phyloP scores from a whole-genome alignment of 2,329 filamentous ascomycete genomes.

The Trichoderma asperellum region DNA sequence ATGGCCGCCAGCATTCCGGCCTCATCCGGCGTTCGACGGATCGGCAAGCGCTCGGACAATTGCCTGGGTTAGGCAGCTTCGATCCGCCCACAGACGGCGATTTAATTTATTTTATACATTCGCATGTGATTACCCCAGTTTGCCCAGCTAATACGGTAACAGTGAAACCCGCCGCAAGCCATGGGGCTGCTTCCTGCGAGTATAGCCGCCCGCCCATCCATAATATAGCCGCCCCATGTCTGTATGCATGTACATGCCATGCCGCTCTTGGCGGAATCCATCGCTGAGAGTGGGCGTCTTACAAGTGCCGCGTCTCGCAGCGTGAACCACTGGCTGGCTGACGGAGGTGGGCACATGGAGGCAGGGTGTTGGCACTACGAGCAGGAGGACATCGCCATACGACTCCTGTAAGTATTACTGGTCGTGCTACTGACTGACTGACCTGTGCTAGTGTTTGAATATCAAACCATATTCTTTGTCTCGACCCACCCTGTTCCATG shows the following conservation, averaged over 20 bases:
- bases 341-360: not conserved
- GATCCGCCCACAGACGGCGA: too few relatives aligned
- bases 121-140: not conserved
- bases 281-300: not conserved
- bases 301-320: not conserved
- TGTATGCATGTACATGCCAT: not conserved
- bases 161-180: not conserved
- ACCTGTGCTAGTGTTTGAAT: not conserved
- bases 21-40: not conserved
- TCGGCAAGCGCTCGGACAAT: not conserved
- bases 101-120: not conserved
- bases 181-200: not conserved
- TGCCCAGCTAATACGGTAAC: not conserved
- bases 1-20: not conserved
- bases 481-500: not conserved
- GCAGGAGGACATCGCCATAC: too few relatives aligned
- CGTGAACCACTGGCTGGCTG: not conserved
- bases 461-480: conserved; percentile 9
- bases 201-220: too few relatives aligned
- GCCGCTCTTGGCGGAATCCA: not conserved
- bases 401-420: not conserved
- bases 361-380: too few relatives aligned
- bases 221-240: not conserved
- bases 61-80: not conserved
- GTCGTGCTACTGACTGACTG: not conserved